Evolutionary conservation across 306 rosid genomes (phyloP).

Genomic region (Vicia villosa): DNA sequence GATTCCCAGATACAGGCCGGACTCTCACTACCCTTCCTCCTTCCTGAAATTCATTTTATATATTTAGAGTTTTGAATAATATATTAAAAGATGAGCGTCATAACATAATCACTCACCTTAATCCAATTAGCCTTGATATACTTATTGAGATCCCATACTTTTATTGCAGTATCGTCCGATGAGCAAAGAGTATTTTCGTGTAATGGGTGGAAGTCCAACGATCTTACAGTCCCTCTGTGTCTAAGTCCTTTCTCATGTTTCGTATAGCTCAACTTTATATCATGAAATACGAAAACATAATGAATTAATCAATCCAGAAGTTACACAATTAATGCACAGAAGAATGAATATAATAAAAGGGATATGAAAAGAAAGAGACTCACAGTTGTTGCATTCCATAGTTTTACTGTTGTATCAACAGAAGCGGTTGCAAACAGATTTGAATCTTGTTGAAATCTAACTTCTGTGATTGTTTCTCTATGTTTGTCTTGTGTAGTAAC

Average conservation of each 20-base stretch:
- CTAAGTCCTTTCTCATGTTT: no score
- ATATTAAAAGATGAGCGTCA: neutral
- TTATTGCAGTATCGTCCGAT: neutral
- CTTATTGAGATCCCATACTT: neutral
- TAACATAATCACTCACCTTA: slow-evolving; percentile 14
- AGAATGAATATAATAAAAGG: neutral
- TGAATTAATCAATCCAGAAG: neutral
- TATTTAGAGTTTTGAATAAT: no score
- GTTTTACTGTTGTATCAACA: neutral
- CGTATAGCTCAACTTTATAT: neutral
- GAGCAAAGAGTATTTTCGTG: neutral
- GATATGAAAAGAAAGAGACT: neutral
- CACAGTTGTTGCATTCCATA: slow-evolving; percentile 2
- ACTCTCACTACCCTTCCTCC: neutral
- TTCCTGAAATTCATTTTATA: slow-evolving; percentile 2
- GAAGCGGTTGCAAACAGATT: slow-evolving; percentile 16
- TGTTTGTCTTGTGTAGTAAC: neutral
- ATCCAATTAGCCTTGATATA: no score
- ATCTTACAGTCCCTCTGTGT: neutral
- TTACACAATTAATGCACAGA: neutral
- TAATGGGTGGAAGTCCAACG: slow-evolving; percentile 6
- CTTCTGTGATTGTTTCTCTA: neutral
- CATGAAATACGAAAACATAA: neutral
- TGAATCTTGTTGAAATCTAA: neutral
- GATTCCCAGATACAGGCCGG: neutral